Conservation (phyloP, 805 yeast species). For the Lipomyces starkeyi region DNA sequence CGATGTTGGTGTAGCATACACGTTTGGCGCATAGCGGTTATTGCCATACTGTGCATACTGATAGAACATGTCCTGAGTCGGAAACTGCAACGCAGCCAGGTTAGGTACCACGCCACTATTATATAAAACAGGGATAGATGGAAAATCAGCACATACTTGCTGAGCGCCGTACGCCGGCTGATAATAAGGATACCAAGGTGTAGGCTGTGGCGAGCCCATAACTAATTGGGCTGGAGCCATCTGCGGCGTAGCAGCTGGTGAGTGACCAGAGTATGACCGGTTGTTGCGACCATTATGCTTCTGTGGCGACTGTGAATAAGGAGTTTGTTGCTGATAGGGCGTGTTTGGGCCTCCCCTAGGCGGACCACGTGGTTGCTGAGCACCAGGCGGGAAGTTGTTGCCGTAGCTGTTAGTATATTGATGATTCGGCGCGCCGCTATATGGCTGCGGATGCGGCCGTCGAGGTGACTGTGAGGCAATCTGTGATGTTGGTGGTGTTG, state of each 20-base stretch:
- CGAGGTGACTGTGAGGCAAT: conserved; percentile 36
- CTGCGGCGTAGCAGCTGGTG: conserved; percentile 34
- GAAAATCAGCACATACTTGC: conserved; percentile 5
- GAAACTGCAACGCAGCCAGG: conserved; percentile 9
- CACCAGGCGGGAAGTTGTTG: conserved; percentile 13
- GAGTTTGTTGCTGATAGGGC: conserved; percentile 17
- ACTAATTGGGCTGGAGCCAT: conserved; percentile 31
- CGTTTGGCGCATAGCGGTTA: conserved; percentile 15
- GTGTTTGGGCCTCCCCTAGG: conserved; percentile 24
- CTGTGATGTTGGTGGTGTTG: conserved; percentile 22
- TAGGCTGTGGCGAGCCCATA: conserved; percentile 14
- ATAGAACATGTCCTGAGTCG: conserved; percentile 2
- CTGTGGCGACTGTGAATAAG: conserved; percentile 15
- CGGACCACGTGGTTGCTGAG: conserved; percentile 30
- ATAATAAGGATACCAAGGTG: conserved; percentile 8
- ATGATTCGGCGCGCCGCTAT: conserved; percentile 7
- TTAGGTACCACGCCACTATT: conserved; percentile 5
- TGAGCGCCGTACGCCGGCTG: conserved; percentile 11
- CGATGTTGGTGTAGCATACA: conserved; percentile 7
- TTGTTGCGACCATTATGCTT: conserved; percentile 29
- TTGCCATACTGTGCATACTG: neutral
- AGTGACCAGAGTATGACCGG: conserved; percentile 23
- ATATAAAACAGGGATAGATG: neutral
- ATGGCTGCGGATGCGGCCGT: conserved; percentile 26
- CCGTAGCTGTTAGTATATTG: conserved; percentile 14